These are phyloP conservation scores for Torulaspora franciscae DNA, from an alignment of 805 yeast genomes.

Conservation along the genomic window DNA sequence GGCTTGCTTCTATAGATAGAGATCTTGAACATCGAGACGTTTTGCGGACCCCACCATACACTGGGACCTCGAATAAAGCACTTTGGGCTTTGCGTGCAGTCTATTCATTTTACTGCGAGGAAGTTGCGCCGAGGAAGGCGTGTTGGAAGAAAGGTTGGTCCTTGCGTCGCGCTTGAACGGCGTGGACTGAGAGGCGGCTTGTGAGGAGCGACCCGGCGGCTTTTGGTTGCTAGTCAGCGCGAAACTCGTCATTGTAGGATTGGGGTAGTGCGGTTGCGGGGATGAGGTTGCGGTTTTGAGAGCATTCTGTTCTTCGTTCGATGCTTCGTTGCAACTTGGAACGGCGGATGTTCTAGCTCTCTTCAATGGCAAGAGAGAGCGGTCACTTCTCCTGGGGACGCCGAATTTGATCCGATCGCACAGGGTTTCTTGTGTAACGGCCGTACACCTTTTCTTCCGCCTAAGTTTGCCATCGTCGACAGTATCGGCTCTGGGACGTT, in stretches of 20 bases:
- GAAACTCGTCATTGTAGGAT: not conserved
- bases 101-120: not conserved
- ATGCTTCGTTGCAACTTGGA: not conserved
- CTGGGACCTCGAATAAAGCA: not conserved
- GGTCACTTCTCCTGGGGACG: not conserved
- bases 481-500: slow-evolving; percentile 1
- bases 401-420: slow-evolving; percentile 8
- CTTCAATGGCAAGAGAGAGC: slow-evolving; percentile 2
- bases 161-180: not conserved
- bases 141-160: not conserved
- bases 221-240: not conserved
- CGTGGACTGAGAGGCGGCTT: too few relatives aligned
- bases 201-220: not conserved
- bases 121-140: not conserved
- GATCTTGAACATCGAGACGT: slow-evolving; percentile 6
- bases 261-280: not conserved
- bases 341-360: not conserved
- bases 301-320: not conserved
- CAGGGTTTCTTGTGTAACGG: slow-evolving; percentile 1
- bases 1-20: slow-evolving; percentile 1
- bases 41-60: slow-evolving; percentile 6
- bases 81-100: not conserved
- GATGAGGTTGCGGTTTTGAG: not conserved
- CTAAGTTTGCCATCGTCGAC: not conserved
- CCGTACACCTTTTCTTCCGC: slow-evolving; percentile 4